Base-by-base conservation (phyloP, 257 asterid species). In the Catharanthus roseus region DNA sequence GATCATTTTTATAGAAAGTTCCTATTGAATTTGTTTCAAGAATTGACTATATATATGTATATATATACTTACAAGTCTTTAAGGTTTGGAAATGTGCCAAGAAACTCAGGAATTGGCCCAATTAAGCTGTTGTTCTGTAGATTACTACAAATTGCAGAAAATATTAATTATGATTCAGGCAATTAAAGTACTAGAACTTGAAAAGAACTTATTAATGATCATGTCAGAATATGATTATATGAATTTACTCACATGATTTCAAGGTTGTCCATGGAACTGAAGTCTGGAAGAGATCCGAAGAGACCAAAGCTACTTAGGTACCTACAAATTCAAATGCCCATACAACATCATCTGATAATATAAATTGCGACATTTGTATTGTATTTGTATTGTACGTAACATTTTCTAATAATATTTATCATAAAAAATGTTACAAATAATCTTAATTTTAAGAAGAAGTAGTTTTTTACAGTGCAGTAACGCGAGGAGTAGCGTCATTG, bases 51-150 rank as follows among this genome's bases (percentile, higher is more conserved):
- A 8, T 6, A n/a, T 51, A 11, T n/a, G 21, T 47, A 49, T 2
- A 11, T 19, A 39, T 7, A 21, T 26, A 78, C 90, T 82, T 53
- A 88, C 96, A 88, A 19, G 72, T 64, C 28, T 74, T 77, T 79
- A 36, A 89, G 89, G 73, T 76, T 71, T 0, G 91, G 85, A 3
- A 86, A 74, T 38, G 80, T 31, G 65, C 89, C 85, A 21, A 88
- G 86, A 54, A 83, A 88, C 70, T 77, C 83, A n/a, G 96, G 96
- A 71, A 88, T 78, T 1, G 83, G 75, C 49, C 95, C 95, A 16
- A n/a, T 23, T 75, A 88, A 64, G 69, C 82, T 75, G 77, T 88
- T 85, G 65, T 80, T 77, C 8, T 80, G 81, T 71, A 88, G 57
- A 72, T 88, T 89, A 75, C 92, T 86, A 78, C 83, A 75, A 67